Evolutionary conservation across 23 red algal genomes (phyloP), one percentile per base, ranked within the genome.

Genomic region (Pyropia yezoensis): DNA sequence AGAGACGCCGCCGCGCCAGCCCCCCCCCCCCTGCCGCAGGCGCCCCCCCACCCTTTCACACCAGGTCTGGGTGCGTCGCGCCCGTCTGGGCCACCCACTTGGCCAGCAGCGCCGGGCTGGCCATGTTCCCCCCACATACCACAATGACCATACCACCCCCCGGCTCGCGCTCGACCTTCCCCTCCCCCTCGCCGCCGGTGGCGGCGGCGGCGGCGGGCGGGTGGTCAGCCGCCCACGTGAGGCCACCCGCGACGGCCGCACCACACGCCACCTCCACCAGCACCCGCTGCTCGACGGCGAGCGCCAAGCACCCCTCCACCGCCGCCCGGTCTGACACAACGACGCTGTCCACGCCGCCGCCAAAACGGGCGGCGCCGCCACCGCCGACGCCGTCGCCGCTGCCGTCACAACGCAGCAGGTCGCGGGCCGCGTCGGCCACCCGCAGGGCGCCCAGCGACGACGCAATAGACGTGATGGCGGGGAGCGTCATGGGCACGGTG

Each of bases 191-290:
- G 3, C 50, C 33, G 49, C 33, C 56, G 14, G 52, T 58, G 34
- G 49, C 3, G n/a, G 70, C 52, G 15, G 39, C 69, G 5, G 79
- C 88, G 12, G 11, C 39, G n/a, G 39, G 39, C 39, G 39, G 39
- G 39, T 47, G 39, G 39, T 47, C 39, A 8, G 39, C 39, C 39
- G 39, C 39, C 39, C 39, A 47, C 6, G 39, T 8, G 9, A 47
- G 39, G 4, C 39, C 39, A 0, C 39, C 39, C 8, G 89, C 80
- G 15, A 95, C 49, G 9, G 89, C 82, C 7, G 80, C 89, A 9
- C 89, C 89, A 34, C 89, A 95, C 52, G 89, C 89, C 13, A 80
- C 80, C 57, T 95, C 89, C 6, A 95, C 89, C 20, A 95, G 74
- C 59, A 95, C 65, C 2, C 89, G 80, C 45, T 95, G 81, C 30